Base-by-base conservation (phyloP, 1,139 yeast species). In the Candida sp. region DNA sequence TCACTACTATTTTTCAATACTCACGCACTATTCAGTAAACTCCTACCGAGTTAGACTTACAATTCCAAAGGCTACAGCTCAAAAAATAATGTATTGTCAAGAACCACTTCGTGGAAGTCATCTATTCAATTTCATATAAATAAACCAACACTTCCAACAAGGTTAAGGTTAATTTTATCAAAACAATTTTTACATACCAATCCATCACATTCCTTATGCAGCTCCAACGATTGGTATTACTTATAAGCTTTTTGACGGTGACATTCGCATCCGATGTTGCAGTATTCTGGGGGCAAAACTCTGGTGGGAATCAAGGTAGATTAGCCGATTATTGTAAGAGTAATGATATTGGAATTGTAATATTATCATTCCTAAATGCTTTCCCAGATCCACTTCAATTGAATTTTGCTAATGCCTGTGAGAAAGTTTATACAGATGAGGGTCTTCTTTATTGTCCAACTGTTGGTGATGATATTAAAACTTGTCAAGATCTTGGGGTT, bases 201-300 rank as follows among this genome's bases (percentile, higher is more conserved):
- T 27, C 30, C 25, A 19, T 29, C 21, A 25, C 40, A 22, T 36
- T 40, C 43, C 33, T 27, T 27, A 37, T 37, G 39, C 30, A 37
- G 23, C 19, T 29, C 21, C 33, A 29, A 37, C 39, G 21, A 7
- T 15, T 37, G 19, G 21, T 32, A 37, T 4, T 37, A 30, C 22
- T 37, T 37, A 25, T 37, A 19, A 37, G 21, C 44, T 22, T 36
- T 47, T 25, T 39, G 42, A 22, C 49, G 8, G 32, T 46, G 11
- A 52, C 44, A 9, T 45, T 47, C 12, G 74, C 76, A 12, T 78
- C 78, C 49, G 71, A 75, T 50, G 81, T 88, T 39, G 96, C 84
- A 27, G 76, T 87, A 12, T 89, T 89, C 66, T 90, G 97, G 97
- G 97, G 97, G 38, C 97, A 90, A 66, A 81, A 83, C 55, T 84